Conservation (phyloP, 202 grass and related monocot species). For the Panicum hallii region DNA sequence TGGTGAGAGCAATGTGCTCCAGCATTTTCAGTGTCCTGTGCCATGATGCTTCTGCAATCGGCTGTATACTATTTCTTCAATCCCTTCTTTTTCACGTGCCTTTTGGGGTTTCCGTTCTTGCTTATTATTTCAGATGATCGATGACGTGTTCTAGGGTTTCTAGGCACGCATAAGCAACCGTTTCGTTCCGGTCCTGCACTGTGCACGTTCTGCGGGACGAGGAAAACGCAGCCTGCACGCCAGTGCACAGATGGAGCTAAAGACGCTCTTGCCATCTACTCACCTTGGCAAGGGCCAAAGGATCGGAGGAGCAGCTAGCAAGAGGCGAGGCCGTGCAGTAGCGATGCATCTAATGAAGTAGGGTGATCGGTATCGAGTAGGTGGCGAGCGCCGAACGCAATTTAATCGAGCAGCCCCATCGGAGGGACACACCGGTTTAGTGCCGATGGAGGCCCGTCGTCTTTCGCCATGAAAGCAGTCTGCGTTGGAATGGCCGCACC, state of each 20-base stretch:
- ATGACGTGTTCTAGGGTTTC: not conserved
- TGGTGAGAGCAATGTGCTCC: not conserved
- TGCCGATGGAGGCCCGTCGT: constrained; percentile 34
- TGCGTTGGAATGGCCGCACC: not conserved
- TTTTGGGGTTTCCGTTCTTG: not conserved
- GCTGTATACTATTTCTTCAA: not conserved
- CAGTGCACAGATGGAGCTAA: not conserved
- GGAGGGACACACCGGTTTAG: constrained; percentile 42
- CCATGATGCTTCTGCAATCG: not conserved
- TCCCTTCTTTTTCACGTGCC: not conserved
- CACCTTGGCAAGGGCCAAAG: too few relatives aligned
- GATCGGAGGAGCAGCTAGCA: too few relatives aligned
- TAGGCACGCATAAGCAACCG: not conserved
- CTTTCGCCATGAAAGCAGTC: constrained; percentile 17
- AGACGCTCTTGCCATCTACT: not conserved
- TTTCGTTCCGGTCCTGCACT: not conserved
- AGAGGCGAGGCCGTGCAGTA: too few relatives aligned
- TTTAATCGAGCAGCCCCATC: constrained; percentile 27
- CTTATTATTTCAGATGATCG: not conserved
- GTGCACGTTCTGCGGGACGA: not conserved
- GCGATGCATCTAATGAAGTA: constrained; percentile 15
- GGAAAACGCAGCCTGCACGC: not conserved
- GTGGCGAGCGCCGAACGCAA: constrained; percentile 63
- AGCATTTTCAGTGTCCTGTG: not conserved
- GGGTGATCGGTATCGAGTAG: constrained; percentile 27